Evolutionary conservation across 1,139 yeast genomes (phyloP), one percentile per base, ranked within the genome.

Genomic region (Pichia norvegensis): DNA sequence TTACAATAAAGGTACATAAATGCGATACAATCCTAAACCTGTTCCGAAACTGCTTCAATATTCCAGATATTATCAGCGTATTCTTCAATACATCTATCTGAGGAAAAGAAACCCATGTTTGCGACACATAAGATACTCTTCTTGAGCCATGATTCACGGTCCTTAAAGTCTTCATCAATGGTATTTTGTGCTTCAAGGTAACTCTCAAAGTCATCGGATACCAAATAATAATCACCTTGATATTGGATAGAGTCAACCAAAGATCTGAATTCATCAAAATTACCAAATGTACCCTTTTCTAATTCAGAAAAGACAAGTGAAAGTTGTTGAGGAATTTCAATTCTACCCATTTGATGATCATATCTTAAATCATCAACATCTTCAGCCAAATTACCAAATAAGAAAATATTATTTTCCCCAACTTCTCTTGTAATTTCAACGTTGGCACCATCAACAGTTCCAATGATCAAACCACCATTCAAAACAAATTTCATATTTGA

Each of bases 381-480:
- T 65, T 88, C 96, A 31, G 95, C 81, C 62, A 88, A 75, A 63
- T 85, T 86, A 61, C 97, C 97, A 63, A 88, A 88, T 63, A 88
- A 71, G 72, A 87, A 88, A 64, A 90, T 86, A 65, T 90, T 87
- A 45, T 86, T 95, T 63, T 88, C 95, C 43, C 96, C 95, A 57
- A 59, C 79, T 67, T 90, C 97, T 59, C 95, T 78, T 21, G 95
- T 85, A 63, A 90, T 86, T 68, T 90, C 97, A 46, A 90, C 95
- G 62, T 88, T 90, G 52, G 97, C 97, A 62, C 97, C 97, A 63
- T 90, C 97, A 55, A 90, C 95, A 17, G 97, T 88, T 62, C 97
- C 97, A 57, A 88, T 82, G 56, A 88, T 85, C 55, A 90, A 74
- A 44, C 97, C 97, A 66, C 96, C 97, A 61, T 87, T 88, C 67